phyloP scores from a whole-genome alignment of 768 basidiomycete genomes.

The Saitozyma sp. region DNA sequence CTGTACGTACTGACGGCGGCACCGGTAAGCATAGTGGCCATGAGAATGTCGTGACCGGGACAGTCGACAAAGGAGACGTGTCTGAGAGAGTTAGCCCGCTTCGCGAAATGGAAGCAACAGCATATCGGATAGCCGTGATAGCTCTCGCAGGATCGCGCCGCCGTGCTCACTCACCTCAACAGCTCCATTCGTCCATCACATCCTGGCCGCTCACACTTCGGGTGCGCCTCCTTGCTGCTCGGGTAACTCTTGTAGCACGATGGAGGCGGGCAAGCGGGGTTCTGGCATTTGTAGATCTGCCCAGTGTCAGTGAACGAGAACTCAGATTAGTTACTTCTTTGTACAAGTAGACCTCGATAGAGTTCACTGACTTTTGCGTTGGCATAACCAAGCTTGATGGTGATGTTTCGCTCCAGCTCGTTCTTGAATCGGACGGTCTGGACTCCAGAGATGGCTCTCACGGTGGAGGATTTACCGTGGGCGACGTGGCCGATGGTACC shows the following conservation, averaged over 20 bases:
- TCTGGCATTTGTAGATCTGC: constrained; percentile 98
- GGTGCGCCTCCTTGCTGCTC: constrained; percentile 89
- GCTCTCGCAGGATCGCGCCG: not conserved
- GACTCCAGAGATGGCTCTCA: constrained; percentile 97
- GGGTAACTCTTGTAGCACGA: constrained; percentile 92
- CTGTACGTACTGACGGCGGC: constrained; percentile 76
- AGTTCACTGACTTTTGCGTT: constrained; percentile 80
- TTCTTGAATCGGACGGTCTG: constrained; percentile 99
- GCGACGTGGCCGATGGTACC: constrained; percentile 99
- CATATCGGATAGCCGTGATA: not conserved
- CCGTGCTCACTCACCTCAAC: constrained; percentile 58
- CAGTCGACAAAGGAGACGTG: constrained; percentile 98
- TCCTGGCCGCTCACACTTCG: constrained; percentile 88
- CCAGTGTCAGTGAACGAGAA: not conserved
- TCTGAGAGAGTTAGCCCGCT: constrained; percentile 35
- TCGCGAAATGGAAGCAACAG: not conserved
- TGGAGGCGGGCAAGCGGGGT: constrained; percentile 85
- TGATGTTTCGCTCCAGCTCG: constrained; percentile 97
- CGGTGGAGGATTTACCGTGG: constrained; percentile 61
- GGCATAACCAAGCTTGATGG: constrained; percentile 98
- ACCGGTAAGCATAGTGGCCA: constrained; percentile 99
- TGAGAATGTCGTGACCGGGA: constrained; percentile 97
- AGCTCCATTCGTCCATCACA: constrained; percentile 89
- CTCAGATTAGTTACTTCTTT: not conserved
- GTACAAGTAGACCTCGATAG: constrained; percentile 8